A percentile compares a stretch with the other conserved stretches of the same genome.
Conservation (phyloP, 2,329 filamentous ascomycete genomes). For the Beauveria sp. region DNA sequence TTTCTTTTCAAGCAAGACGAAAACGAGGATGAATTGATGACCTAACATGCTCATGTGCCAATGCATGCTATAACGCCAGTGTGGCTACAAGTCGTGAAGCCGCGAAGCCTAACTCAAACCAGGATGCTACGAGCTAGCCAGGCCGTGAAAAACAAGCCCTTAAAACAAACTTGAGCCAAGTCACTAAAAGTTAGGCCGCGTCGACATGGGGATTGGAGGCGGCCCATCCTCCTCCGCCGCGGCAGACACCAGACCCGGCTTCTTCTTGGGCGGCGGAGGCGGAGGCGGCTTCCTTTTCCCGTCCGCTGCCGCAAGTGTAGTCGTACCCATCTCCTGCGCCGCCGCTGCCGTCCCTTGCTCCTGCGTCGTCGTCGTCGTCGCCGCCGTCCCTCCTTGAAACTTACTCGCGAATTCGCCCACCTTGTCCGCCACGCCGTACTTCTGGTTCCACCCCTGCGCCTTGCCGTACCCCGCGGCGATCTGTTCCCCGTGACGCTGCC, state of each 20-base stretch:
- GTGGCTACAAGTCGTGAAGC: not conserved
- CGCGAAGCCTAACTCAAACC: not conserved
- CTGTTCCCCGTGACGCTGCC: slow-evolving; percentile 62
- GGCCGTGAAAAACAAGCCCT: too few relatives aligned
- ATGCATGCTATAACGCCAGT: not conserved
- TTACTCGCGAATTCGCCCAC: slow-evolving; percentile 21
- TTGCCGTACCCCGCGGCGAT: slow-evolving; percentile 51
- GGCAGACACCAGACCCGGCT: slow-evolving; percentile 27
- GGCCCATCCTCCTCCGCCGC: slow-evolving; percentile 28
- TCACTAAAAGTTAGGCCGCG: slow-evolving; percentile 39
- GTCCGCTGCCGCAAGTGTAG: not conserved
- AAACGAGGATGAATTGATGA: slow-evolving; percentile 9
- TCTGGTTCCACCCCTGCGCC: slow-evolving; percentile 52
- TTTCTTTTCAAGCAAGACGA: not conserved
- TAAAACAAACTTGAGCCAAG: too few relatives aligned
- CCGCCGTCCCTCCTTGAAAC: not conserved
- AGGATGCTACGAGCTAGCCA: not conserved
- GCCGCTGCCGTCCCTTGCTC: not conserved
- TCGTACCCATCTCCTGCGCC: not conserved
- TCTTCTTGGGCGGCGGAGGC: slow-evolving; percentile 46
- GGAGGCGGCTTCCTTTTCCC: slow-evolving; percentile 43
- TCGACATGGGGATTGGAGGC: slow-evolving; percentile 46
- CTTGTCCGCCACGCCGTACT: slow-evolving; percentile 46
- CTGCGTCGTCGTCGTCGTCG: not conserved
- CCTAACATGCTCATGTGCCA: not conserved